Evolutionary conservation across 768 basidiomycete species (phyloP), one percentile per base, ranked within the genome.

Genomic region (Boletales sp.): DNA sequence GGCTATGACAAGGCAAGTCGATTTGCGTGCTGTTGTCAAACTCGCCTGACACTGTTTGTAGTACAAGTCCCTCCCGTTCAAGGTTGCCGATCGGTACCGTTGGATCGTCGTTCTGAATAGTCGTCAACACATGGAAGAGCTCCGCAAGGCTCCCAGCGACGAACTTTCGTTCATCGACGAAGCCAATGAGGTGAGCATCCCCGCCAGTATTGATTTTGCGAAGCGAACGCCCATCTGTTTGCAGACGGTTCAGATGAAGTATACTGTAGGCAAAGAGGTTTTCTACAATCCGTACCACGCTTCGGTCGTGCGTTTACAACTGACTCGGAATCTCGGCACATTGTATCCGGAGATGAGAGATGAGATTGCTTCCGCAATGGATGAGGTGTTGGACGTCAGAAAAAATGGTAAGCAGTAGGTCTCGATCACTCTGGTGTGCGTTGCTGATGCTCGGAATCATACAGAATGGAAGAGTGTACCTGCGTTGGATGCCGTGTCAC

Each of bases 21-120:
- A 13, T 21, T 12, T 15, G n/a, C 14, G 0, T 47, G n/a, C 19
- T 44, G 13, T 18, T 8, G 8, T 29, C n/a, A 18, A 45, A 37
- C 39, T 13, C 3, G 6, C 10, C 15, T 40, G 30, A 51, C 35
- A 6, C 21, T 14, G 1, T 52, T 43, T 7, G 17, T 21, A 71
- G 69, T 60, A 67, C 56, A 65, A 65, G 35, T 51, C 48, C 10
- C 45, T 45, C 7, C 48, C 63, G 8, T 73, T 71, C 57, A 70
- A 68, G 48, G 56, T 71, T 34, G 53, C 67, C 0, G 53, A 55
- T 15, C 24, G 65, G 14, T 35, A 51, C 12, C 59, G 61, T 38
- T 80, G 78, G 78, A 51, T 68, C 0, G 69, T 79, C 24, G 47
- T 80, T 14, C 51, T 72, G 1, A 62, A 59, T 18, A 63, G 65